Base-by-base conservation (phyloP, 495 filamentous ascomycete genomes). In the Chaetomium tenue region DNA sequence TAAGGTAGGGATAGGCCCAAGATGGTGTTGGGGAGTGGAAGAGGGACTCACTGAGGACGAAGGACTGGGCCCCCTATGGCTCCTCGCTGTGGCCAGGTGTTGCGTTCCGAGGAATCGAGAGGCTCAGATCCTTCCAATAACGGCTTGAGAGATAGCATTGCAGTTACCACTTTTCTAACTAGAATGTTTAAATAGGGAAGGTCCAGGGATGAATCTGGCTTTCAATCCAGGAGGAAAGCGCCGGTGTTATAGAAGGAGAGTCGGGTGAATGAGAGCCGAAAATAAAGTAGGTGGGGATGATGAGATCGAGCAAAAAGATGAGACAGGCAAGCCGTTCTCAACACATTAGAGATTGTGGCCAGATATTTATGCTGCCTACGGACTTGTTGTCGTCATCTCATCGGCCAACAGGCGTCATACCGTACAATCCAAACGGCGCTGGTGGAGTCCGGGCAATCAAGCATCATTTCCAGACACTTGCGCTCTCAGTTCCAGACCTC, bases 401-500 rank as follows among this genome's bases (percentile, higher is more conserved):
- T 30, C 28, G 28, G n/a, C n/a, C n/a, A n/a, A n/a, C 28, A 30
- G 28, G 28, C 28, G 6, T 30, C 28, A 30, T 30, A 30, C 28
- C 6, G 28, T 30, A 6, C 28, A 2, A 30, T 30, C 28, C 28
- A 6, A 30, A 30, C 28, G 6, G 6, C 28, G 28, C 28, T 30
- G 28, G 22, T 11, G 52, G 5, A 22, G 33, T 39, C 20, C 28
- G 15, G 13, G n/a, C 2, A 12, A 11, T 22, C 2, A 12, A 11
- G 22, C 30, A 39, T 74, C 57, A 79, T 64, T 77, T 79, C 77
- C 76, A 79, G 22, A 78, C 72, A 52, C 77, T 79, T 1, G 74
- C 71, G 51, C 76, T 77, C 48, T 75, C 70, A 1, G 70, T 69
- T 4, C 75, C 75, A 0, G 60, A 63, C 55, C 66, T 68, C 44